Conservation (phyloP, 192 early-diverging fungal species). For the Bifiguratus adelaidae region DNA sequence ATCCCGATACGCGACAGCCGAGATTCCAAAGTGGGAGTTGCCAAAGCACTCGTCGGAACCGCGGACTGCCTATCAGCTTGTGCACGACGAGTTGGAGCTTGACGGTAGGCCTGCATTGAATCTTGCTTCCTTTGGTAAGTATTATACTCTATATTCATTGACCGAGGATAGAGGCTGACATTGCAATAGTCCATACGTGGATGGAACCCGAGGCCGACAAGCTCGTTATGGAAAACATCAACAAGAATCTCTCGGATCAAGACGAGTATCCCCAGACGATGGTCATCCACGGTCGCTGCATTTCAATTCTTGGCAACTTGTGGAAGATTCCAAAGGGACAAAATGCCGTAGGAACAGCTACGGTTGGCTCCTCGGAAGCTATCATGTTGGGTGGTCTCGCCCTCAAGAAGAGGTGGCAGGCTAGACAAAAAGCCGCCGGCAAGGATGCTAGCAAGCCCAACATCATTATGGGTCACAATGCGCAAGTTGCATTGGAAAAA, state of each 20-base stretch:
- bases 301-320: constrained; percentile 58
- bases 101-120: constrained; percentile 51
- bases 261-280: constrained; percentile 63
- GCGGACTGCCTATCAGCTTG: constrained; percentile 53
- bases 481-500: constrained; percentile 61
- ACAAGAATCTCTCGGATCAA: constrained; percentile 56
- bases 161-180: no score
- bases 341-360: constrained; percentile 42
- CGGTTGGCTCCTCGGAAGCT: constrained; percentile 55
- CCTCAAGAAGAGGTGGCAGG: constrained; percentile 55
- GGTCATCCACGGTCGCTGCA: constrained; percentile 53
- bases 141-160: background rate
- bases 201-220: constrained; percentile 63
- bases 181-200: constrained; percentile 49
- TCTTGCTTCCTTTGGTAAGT: constrained; percentile 38
- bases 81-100: constrained; percentile 62
- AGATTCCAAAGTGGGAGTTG: constrained; percentile 27
- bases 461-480: constrained; percentile 52
- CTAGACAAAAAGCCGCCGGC: constrained; percentile 32
- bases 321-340: constrained; percentile 38
- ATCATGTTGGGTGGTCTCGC: constrained; percentile 58
- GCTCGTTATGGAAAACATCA: constrained; percentile 53
- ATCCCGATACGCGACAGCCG: constrained; percentile 28
- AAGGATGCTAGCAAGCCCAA: constrained; percentile 51
- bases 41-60: constrained; percentile 29